Percentiles rank a stretch among this genome's conserved stretches.
Conservation (phyloP, 495 filamentous ascomycete species). For the Talaromyces trachyspermus region DNA sequence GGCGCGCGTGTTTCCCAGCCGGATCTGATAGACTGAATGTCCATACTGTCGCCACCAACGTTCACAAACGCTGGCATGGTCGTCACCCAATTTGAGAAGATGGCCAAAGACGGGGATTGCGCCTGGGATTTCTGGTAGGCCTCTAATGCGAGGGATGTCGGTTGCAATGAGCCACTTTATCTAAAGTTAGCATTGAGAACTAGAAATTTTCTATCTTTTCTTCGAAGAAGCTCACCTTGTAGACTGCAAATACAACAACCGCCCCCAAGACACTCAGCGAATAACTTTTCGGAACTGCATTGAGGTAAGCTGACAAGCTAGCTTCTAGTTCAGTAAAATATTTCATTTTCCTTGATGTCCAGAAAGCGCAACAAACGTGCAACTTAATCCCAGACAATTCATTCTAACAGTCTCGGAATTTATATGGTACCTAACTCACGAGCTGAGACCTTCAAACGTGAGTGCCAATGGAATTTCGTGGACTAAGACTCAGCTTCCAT, state of each 20-base stretch:
- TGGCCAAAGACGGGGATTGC: conserved; percentile 44
- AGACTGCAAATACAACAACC: not conserved
- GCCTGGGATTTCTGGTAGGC: conserved; percentile 45
- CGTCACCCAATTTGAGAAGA: conserved; percentile 46
- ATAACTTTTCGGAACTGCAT: conserved; percentile 2
- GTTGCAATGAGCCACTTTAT: conserved; percentile 1
- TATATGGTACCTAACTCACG: no score
- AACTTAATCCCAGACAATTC: no score
- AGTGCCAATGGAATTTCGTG: no score
- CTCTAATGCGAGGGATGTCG: conserved; percentile 40
- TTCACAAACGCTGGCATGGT: conserved; percentile 48
- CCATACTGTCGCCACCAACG: conserved; percentile 46
- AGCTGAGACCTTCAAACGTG: no score
- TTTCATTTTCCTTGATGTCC: not conserved
- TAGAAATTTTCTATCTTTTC: conserved; percentile 12
- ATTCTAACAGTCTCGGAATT: no score
- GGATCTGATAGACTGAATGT: conserved; percentile 48
- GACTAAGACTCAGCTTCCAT: no score
- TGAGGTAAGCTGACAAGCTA: not conserved
- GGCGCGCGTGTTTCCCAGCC: conserved; percentile 44
- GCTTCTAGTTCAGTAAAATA: not conserved
- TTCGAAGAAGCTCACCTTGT: not conserved
- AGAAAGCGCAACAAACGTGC: no score
- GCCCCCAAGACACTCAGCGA: not conserved
- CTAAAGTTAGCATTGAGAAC: conserved; percentile 13